phyloP scores from a whole-genome alignment of 768 basidiomycete species.

The Udeniomyces megalosporus region DNA sequence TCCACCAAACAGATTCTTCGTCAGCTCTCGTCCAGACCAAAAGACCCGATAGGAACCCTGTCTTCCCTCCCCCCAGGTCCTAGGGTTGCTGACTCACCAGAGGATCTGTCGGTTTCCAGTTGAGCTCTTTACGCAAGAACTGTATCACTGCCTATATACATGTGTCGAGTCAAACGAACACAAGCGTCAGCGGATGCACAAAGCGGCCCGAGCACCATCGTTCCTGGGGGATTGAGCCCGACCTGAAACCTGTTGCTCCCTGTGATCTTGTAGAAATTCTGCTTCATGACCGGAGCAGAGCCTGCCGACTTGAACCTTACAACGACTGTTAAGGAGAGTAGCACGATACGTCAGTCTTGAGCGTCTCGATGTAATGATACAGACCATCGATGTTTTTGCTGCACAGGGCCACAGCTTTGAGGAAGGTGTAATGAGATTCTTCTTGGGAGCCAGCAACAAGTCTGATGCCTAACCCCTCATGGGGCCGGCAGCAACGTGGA shows the following conservation, averaged over 20 bases:
- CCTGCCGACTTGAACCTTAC: conserved; percentile 96
- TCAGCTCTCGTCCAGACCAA: too few relatives aligned
- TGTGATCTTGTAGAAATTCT: conserved; percentile 96
- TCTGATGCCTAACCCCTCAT: background rate
- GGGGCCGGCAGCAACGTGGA: background rate
- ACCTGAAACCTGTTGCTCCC: conserved; percentile 81
- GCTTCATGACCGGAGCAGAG: conserved; percentile 96
- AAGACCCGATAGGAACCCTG: too few relatives aligned
- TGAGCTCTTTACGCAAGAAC: conserved; percentile 9
- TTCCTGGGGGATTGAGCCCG: too few relatives aligned
- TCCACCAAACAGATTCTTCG: too few relatives aligned
- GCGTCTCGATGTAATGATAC: background rate
- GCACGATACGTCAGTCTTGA: background rate
- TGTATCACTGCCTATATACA: conserved; percentile 2
- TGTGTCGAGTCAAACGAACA: too few relatives aligned
- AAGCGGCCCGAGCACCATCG: too few relatives aligned
- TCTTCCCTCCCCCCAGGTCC: background rate
- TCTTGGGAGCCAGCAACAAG: background rate
- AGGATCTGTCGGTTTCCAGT: conserved; percentile 15
- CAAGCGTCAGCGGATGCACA: too few relatives aligned
- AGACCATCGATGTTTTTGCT: background rate
- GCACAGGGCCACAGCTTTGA: background rate
- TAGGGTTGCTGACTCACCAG: background rate
- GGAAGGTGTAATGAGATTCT: background rate
- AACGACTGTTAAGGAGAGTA: conserved; percentile 43